phyloP scores from a whole-genome alignment of 2,329 filamentous ascomycete genomes.

The Cladosporium austrohemisphaericum region DNA sequence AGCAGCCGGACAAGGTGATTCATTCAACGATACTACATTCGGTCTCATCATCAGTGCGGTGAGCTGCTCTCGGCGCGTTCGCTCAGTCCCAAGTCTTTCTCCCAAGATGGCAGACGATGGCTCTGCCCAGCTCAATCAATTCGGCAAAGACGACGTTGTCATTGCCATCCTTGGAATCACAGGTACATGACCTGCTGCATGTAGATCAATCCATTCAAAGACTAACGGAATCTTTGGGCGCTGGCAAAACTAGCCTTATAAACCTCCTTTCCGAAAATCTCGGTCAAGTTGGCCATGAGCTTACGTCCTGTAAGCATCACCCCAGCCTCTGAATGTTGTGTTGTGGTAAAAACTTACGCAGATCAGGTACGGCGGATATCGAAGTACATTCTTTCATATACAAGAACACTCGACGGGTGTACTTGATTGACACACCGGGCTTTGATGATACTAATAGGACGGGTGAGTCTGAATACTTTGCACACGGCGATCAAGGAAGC shows the following conservation, averaged over 20 bases:
- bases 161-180: conserved; percentile 44
- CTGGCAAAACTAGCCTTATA: conserved; percentile 42
- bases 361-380: conserved; percentile 6
- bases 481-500: not conserved
- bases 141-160: conserved; percentile 8
- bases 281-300: conserved; percentile 30
- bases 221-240: too few relatives aligned
- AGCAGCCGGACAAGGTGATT: too few relatives aligned
- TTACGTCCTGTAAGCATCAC: conserved; percentile 27
- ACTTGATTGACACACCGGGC: conserved; percentile 26
- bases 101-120: not conserved
- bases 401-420: conserved; percentile 1
- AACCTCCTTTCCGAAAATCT: conserved; percentile 11
- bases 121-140: not conserved
- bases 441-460: conserved; percentile 44
- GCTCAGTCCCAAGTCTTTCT: not conserved
- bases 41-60: too few relatives aligned
- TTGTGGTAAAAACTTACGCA: not conserved
- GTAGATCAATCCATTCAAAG: too few relatives aligned
- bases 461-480: not conserved
- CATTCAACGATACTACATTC: too few relatives aligned
- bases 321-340: not conserved
- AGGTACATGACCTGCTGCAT: too few relatives aligned
- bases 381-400: conserved; percentile 18
- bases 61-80: too few relatives aligned